Percentiles rank a stretch among this genome's conserved stretches.
Evolutionary conservation across 139 green algal species (phyloP).

Genomic region (Diplosphaera chodatii): DNA sequence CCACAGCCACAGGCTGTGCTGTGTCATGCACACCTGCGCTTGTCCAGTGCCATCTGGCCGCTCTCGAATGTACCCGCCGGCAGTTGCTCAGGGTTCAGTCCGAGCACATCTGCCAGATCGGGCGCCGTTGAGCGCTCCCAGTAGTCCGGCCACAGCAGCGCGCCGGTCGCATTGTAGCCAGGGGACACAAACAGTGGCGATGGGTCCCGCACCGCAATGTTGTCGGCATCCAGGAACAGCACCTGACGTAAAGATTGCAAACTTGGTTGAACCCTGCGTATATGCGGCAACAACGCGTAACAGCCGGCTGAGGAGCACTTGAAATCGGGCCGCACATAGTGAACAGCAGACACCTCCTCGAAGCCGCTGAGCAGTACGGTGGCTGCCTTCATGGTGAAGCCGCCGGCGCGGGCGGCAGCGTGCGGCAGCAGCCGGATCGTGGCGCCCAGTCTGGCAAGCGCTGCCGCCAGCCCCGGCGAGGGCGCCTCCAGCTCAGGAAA

Average conservation of each 20-base stretch:
- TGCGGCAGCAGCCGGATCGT: constrained; percentile 8
- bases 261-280: no score
- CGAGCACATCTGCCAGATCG: constrained; percentile 19
- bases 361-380: constrained; percentile 39
- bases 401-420: background rate
- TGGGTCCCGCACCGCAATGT: constrained; percentile 41
- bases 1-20: no score
- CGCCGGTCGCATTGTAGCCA: constrained; percentile 37
- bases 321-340: no score
- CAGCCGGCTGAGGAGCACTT: no score
- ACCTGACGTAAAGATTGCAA: no score
- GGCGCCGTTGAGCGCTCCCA: constrained; percentile 39
- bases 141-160: constrained; percentile 61
- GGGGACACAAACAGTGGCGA: constrained; percentile 27
- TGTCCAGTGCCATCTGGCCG: constrained; percentile 55
- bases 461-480: constrained; percentile 15
- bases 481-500: constrained; percentile 30
- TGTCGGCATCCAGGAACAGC: constrained; percentile 61
- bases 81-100: background rate
- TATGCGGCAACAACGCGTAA: no score
- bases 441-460: constrained; percentile 19
- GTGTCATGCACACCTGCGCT: constrained; percentile 28
- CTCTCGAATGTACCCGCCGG: constrained; percentile 33
- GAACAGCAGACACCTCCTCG: constrained; percentile 15
- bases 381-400: constrained; percentile 42